phyloP scores from a whole-genome alignment of 768 basidiomycete genomes.

The Boletus vinaceobasis region DNA sequence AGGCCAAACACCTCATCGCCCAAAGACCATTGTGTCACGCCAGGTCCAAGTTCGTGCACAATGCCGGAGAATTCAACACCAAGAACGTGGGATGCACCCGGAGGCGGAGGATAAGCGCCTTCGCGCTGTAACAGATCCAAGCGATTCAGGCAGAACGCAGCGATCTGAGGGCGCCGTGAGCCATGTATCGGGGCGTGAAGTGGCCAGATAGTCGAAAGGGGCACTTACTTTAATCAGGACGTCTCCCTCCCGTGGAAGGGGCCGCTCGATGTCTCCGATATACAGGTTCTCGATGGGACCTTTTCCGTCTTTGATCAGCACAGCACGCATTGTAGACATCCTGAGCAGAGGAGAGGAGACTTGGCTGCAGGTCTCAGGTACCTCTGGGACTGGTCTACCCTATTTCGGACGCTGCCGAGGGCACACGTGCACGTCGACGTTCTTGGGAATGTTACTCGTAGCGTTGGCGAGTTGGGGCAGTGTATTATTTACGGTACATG shows the following conservation, averaged over 20 bases:
- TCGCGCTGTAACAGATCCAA: constrained; percentile 78
- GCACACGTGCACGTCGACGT: not conserved
- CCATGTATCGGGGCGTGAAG: not conserved
- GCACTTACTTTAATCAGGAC: constrained; percentile 74
- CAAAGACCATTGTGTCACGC: constrained; percentile 50
- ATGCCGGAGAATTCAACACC: constrained; percentile 86
- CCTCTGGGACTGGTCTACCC: too few species aligned
- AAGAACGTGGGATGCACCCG: constrained; percentile 69
- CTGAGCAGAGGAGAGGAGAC: not conserved
- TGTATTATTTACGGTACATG: too few species aligned
- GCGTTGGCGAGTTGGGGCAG: not conserved
- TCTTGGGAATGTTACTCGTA: not conserved
- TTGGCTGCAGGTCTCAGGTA: not conserved
- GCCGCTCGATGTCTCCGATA: constrained; percentile 67
- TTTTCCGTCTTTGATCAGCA: constrained; percentile 71
- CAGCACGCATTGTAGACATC: constrained; percentile 60
- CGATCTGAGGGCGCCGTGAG: constrained; percentile 44
- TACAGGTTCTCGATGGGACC: constrained; percentile 78
- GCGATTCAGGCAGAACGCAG: constrained; percentile 85
- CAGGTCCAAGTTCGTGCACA: constrained; percentile 52
- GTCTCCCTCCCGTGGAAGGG: constrained; percentile 52
- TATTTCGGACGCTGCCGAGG: not conserved
- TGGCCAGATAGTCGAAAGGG: not conserved
- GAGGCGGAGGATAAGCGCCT: constrained; percentile 73
- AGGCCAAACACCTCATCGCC: constrained; percentile 80